These are phyloP conservation scores for Fusarium austroafricanum DNA, from an alignment of 2,329 filamentous ascomycete species.

Conservation along the genomic window DNA sequence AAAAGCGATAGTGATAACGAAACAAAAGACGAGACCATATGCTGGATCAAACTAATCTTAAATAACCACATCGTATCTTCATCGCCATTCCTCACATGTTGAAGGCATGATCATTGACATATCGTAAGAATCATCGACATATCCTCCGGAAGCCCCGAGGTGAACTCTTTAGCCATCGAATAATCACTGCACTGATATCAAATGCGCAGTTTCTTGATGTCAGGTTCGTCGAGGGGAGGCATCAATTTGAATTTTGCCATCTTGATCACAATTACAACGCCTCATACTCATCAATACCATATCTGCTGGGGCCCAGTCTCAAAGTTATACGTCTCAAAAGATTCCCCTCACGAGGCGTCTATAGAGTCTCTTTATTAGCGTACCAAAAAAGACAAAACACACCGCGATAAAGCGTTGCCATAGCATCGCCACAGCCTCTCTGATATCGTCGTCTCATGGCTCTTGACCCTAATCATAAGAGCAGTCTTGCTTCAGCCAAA, in stretches of 20 bases:
- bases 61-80: neutral
- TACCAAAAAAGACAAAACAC: neutral
- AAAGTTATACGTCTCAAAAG: neutral
- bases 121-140: conserved; percentile 9
- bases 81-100: neutral
- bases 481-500: conserved; percentile 8
- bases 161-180: neutral
- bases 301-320: neutral
- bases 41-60: conserved; percentile 8
- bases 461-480: neutral
- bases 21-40: neutral
- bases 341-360: conserved; percentile 21
- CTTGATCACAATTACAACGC: neutral
- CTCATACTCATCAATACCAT: neutral
- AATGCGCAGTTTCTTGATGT: too few species aligned
- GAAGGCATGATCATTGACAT: neutral
- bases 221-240: neutral
- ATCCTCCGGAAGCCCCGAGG: neutral
- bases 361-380: neutral
- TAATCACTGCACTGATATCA: neutral
- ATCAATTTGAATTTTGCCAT: neutral
- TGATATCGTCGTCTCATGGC: neutral
- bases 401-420: neutral
- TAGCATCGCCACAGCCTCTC: neutral
- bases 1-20: neutral